Conservation (phyloP, 2,329 filamentous ascomycete species). For the Exophiala lecanii-corni region DNA sequence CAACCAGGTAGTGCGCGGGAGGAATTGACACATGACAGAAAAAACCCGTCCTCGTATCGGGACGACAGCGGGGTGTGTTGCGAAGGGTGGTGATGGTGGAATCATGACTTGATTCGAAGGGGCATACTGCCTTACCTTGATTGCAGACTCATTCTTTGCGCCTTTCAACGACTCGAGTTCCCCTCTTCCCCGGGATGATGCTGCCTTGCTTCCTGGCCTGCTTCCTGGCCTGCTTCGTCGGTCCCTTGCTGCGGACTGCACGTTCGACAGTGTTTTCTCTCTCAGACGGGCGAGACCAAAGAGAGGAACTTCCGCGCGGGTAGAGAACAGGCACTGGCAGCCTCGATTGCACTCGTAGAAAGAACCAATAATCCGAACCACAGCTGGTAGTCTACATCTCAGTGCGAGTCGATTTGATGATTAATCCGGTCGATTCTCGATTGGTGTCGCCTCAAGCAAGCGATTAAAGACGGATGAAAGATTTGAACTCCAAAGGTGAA, state of each 20-base stretch:
- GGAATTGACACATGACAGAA: too few relatives aligned
- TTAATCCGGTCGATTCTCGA: too few relatives aligned
- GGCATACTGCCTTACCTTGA: conserved; percentile 20
- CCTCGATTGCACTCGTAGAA: too few relatives aligned
- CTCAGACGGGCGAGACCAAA: not conserved
- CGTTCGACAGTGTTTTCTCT: not conserved
- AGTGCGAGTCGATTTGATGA: too few relatives aligned
- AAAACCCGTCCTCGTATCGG: not conserved
- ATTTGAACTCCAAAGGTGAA: not conserved
- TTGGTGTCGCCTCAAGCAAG: not conserved
- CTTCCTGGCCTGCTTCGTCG: not conserved
- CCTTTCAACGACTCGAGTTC: not conserved
- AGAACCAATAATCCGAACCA: too few relatives aligned
- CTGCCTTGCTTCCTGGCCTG: too few relatives aligned
- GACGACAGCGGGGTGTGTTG: not conserved
- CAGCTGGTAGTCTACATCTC: too few relatives aligned
- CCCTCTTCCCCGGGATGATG: not conserved
- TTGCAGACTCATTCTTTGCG: conserved; percentile 24
- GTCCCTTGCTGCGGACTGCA: not conserved
- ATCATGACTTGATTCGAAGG: not conserved
- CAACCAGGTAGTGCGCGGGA: too few relatives aligned
- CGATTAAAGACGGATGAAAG: not conserved
- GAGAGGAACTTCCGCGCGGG: not conserved
- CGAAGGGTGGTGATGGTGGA: not conserved
- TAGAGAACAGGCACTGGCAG: too few relatives aligned